Evolutionary conservation across 208 protist species (phyloP).

Genomic region (Crithidia bombi): DNA sequence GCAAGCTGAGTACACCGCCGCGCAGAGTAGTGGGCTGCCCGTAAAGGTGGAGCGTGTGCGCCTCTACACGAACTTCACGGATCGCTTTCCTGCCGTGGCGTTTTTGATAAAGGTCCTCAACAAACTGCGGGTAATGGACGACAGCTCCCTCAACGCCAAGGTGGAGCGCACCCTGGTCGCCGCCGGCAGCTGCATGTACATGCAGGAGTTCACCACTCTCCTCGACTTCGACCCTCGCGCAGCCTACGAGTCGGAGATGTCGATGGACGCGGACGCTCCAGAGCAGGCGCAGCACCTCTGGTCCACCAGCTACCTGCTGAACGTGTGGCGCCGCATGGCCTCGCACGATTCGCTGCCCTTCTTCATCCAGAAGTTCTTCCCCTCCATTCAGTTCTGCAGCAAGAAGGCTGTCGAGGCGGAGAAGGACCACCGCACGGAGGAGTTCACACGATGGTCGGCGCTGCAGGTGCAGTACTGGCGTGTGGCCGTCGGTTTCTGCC

Average conservation of each 20-base stretch:
- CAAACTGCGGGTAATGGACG: conserved; percentile 84
- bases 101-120: conserved; percentile 87
- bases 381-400: conserved; percentile 74
- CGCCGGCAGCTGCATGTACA: conserved; percentile 76
- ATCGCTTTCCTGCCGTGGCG: conserved; percentile 62
- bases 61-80: conserved; percentile 45
- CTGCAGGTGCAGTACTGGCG: conserved; percentile 83
- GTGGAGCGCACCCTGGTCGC: conserved; percentile 78
- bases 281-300: conserved; percentile 44
- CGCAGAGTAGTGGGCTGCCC: background rate
- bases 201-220: conserved; percentile 69
- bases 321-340: conserved; percentile 72
- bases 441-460: conserved; percentile 66
- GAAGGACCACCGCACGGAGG: conserved; percentile 46
- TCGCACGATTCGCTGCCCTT: conserved; percentile 86
- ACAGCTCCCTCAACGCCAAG: conserved; percentile 73
- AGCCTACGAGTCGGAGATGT: conserved; percentile 59
- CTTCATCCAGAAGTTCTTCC: conserved; percentile 80
- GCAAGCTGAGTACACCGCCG: conserved; percentile 9
- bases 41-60: conserved; percentile 17
- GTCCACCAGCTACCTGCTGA: conserved; percentile 81
- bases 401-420: conserved; percentile 56
- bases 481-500: conserved; percentile 78
- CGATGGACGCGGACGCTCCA: conserved; percentile 36
- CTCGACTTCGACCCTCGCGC: conserved; percentile 76